Evolutionary conservation across 2,329 filamentous ascomycete genomes (phyloP).

Genomic region (Fusarium devonianum): DNA sequence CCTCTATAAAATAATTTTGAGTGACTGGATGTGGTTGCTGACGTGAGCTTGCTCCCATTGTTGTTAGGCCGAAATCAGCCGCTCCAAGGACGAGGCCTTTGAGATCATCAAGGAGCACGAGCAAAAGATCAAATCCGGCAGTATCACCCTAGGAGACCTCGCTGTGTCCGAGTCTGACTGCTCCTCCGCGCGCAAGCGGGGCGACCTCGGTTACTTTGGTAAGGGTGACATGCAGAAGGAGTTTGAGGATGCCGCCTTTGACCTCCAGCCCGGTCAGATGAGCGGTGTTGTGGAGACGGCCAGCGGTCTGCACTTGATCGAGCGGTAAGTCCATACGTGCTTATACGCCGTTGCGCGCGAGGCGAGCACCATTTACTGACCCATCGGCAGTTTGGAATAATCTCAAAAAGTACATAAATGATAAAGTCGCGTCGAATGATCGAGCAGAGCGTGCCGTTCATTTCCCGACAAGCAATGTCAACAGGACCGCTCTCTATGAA

Average conservation of each 20-base stretch:
- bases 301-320: conserved; percentile 93
- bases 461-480: not conserved
- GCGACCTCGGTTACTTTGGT: conserved; percentile 94
- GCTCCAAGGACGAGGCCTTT: conserved; percentile 85
- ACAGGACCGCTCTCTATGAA: not conserved
- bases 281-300: conserved; percentile 90
- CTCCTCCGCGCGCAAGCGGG: conserved; percentile 91
- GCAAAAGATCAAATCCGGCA: conserved; percentile 74
- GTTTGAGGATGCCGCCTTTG: conserved; percentile 95
- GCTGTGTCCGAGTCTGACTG: conserved; percentile 92
- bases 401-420: conserved; percentile 23
- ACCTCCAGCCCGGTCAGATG: conserved; percentile 84
- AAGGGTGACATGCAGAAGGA: conserved; percentile 98
- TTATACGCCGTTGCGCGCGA: too few relatives aligned
- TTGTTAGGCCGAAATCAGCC: conserved; percentile 82
- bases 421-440: conserved; percentile 25
- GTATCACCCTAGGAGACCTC: conserved; percentile 77
- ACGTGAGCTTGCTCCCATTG: too few relatives aligned
- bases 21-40: not conserved
- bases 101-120: conserved; percentile 79
- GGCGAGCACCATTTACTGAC: not conserved
- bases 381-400: conserved; percentile 25
- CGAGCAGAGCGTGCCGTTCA: conserved; percentile 22
- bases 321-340: conserved; percentile 70
- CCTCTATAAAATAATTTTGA: not conserved